Evolutionary conservation across 2,329 filamentous ascomycete species (phyloP).

Genomic region (Aspergillus cejpii): DNA sequence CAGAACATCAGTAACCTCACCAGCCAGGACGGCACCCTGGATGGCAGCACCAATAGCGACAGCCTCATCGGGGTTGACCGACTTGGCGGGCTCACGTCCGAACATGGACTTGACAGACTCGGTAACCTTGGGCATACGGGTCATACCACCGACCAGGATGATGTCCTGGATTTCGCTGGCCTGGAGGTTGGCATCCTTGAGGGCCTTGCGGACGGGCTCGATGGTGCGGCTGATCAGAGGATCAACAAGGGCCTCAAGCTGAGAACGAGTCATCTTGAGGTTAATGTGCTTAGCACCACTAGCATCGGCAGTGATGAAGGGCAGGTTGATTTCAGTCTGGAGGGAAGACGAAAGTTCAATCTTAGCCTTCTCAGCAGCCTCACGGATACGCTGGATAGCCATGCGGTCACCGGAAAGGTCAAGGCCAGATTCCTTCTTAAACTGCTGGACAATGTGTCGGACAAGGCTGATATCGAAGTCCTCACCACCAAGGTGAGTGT

Average conservation of each 20-base stretch:
- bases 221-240: conserved; percentile 79
- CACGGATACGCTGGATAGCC: conserved; percentile 98
- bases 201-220: conserved; percentile 89
- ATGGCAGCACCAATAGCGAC: conserved; percentile 96
- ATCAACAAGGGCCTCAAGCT: conserved; percentile 89
- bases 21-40: conserved; percentile 91
- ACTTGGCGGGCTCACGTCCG: conserved; percentile 92
- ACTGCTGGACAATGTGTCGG: conserved; percentile 85
- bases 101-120: conserved; percentile 97
- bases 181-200: conserved; percentile 88
- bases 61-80: conserved; percentile 96
- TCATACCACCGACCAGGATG: conserved; percentile 98
- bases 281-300: conserved; percentile 98
- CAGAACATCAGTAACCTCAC: conserved; percentile 92
- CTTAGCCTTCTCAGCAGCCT: conserved; percentile 98
- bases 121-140: conserved; percentile 96
- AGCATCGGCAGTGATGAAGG: conserved; percentile 94
- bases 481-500: conserved; percentile 96
- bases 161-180: conserved; percentile 96
- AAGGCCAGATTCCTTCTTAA: conserved; percentile 92
- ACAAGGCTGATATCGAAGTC: conserved; percentile 95
- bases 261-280: conserved; percentile 81
- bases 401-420: conserved; percentile 90
- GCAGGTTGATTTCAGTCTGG: conserved; percentile 96
- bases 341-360: conserved; percentile 93